phyloP scores from a whole-genome alignment of 2,329 filamentous ascomycete species.

The Byssochlamys sp. region DNA sequence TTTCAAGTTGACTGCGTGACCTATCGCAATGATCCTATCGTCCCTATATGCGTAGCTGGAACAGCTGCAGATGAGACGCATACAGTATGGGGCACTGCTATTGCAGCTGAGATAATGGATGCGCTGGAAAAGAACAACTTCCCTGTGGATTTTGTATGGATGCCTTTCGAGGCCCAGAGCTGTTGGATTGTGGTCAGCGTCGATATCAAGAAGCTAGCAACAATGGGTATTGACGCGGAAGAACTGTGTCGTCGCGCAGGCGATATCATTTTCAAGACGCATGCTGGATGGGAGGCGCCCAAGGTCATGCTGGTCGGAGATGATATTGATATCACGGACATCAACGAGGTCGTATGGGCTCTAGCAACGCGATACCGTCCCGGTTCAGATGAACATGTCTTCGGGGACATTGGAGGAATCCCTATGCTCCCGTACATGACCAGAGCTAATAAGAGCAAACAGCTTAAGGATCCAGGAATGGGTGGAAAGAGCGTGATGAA shows the following conservation, averaged over 20 bases:
- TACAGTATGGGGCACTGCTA: slow-evolving; percentile 11
- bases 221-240: slow-evolving; percentile 7
- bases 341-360: slow-evolving; percentile 11
- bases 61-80: slow-evolving; percentile 11
- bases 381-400: slow-evolving; percentile 2
- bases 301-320: slow-evolving; percentile 13
- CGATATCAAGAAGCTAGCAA: slow-evolving; percentile 7
- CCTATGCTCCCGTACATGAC: slow-evolving; percentile 3
- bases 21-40: slow-evolving; percentile 10
- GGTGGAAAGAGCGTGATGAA: slow-evolving; percentile 1
- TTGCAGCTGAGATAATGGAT: slow-evolving; percentile 10
- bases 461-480: neutral
- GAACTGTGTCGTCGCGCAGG: slow-evolving; percentile 9
- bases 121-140: slow-evolving; percentile 10
- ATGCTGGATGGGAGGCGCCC: slow-evolving; percentile 13
- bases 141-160: slow-evolving; percentile 11
- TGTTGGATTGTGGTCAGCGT: slow-evolving; percentile 11
- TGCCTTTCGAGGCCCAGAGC: slow-evolving; percentile 12
- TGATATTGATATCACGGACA: slow-evolving; percentile 11
- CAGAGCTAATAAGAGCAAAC: neutral
- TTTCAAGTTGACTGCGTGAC: slow-evolving; percentile 12
- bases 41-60: slow-evolving; percentile 10
- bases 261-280: slow-evolving; percentile 12
- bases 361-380: slow-evolving; percentile 4
- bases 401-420: neutral